Base-by-base conservation (phyloP, 305 asterid genomes). In the Fraxinus sp. region DNA sequence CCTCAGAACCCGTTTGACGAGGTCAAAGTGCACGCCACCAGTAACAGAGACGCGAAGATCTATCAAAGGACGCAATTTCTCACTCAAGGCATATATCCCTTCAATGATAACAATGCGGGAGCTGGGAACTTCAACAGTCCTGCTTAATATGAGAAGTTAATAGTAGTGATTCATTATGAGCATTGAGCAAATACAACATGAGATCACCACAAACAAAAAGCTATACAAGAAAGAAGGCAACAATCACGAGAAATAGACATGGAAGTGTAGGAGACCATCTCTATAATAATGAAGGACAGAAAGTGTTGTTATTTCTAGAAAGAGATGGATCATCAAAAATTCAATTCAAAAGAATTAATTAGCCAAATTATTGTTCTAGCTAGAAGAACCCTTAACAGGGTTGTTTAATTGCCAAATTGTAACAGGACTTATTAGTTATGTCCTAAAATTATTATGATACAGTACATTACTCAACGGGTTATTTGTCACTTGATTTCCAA, bases 21-120 rank as follows among this genome's bases (percentile, higher is more conserved):
- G 97, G 84, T 96, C 99, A 90, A 96, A 92, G 87, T 96, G 99
- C 88, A 96, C 98, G 79, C 99, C 99, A 76, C 98, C 99, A 22
- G 99, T 96, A 80, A 96, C 98, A 85, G 98, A 96, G 64, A 95
- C 99, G 83, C 98, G 98, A 70, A 96, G 98, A 83, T 96, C 99
- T 79, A 96, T 85, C 64, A 91, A 81, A 83, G 98, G 99, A 77
- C 98, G 87, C 83, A 96, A 84, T 83, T 92, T 95, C 71, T 93
- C 98, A 37, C 99, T 93, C 92, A 96, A 87, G 62, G 99, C 99
- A 88, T 95, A 96, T 82, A 96, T 96, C 81, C 99, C 99, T 92
- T 96, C 99, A 18, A 96, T 90, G 9, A 96, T 85, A 46, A 96
- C 93, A 13, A 95, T 88, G 75, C 97, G 90, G 74, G 99, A 96